Base-by-base conservation (phyloP, 1,284 basidiomycete genomes). In the Prillingera fragicola region DNA sequence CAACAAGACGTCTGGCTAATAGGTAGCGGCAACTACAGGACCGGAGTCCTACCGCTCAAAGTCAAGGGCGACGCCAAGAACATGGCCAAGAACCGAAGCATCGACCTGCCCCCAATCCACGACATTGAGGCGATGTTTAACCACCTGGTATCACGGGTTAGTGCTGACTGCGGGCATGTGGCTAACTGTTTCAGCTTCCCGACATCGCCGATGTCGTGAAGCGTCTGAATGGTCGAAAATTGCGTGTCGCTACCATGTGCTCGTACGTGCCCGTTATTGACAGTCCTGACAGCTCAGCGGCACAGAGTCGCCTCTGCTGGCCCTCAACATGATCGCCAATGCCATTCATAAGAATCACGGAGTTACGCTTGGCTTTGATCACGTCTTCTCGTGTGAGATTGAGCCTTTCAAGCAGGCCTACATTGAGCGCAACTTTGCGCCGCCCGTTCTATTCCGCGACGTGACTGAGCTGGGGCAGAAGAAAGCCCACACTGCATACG, bases 391-490 rank as follows among this genome's bases (percentile, higher is more conserved):
- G 0, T 95, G 91, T 71, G 91, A 96, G 72, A 95, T 96, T 52
- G 92, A 95, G 65, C 91, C 92, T 2, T 96, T 92, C 78, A 96
- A 96, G 70, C 91, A 96, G 68, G 91, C 91, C 0, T 96, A 96
- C 68, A 96, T 96, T 51, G 92, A 96, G 68, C 80, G 92, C 21
- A 96, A 96, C 69, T 96, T 96, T 65, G 57, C 71, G 3, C 69
- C 69, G 12, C 90, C 91, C 5, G 72, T 95, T 27, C 76, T 96
- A 26, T 96, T 96, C 67, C 81, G 92, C 43, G 92, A 96, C 64
- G 91, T 96, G 13, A 91, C 87, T 44, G 91, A 96, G 62, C 78
- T 96, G 14, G 89, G 86, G 2, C 78, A 82, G 25, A 73, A 74
- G 32, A 77, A 82, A 67, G 86, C 88, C 78, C 89, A 73, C 47